Evolutionary conservation across 2,329 filamentous ascomycete species (phyloP), one percentile per base, ranked within the genome.

Genomic region (Pyrenophora graminea): DNA sequence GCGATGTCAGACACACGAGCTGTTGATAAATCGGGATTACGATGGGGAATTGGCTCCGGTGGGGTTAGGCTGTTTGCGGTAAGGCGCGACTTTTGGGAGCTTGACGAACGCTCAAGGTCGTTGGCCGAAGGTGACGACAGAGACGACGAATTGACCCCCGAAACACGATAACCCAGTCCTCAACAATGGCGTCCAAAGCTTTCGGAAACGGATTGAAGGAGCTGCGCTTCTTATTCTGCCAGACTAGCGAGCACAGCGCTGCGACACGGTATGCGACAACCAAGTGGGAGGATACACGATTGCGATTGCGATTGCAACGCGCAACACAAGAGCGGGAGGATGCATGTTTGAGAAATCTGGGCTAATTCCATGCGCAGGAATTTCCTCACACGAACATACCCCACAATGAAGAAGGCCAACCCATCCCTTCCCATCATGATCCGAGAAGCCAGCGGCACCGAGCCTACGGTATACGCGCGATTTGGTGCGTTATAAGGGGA

Each of bases 341-440:
- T 18, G 18, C 6, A 23, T 10, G 13, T 19, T 15, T 6, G 13
- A 30, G 25, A 37, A n/a, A 33, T 3, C n/a, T 13, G 53, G 23
- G 42, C 54, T 59, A 42, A 62, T 38, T 27, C 7, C 7, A 6
- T 4, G 3, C n/a, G 27, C 31, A 97, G 94, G 75, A 87, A 89
- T 25, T 99, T 99, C 79, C 82, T 99, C 62, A 88, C 87, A 61
- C 86, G 90, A 73, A 87, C 91, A 62, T 99, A 99, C 77, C 94
- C 94, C 39, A 94, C 90, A 54, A 97, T 99, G 93, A 99, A 99
- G 86, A 95, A 96, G 82, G 90, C 93, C 83, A 99, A 99, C 80
- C 94, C 94, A 50, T 81, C 89, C 76, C 92, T 84, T 41, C 94
- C 94, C 47, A 97, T 99, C 77, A 81, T 99, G 81, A 86, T 99